Evolutionary conservation across 2,329 filamentous ascomycete genomes (phyloP).

Genomic region (Fusarium drepaniforme): DNA sequence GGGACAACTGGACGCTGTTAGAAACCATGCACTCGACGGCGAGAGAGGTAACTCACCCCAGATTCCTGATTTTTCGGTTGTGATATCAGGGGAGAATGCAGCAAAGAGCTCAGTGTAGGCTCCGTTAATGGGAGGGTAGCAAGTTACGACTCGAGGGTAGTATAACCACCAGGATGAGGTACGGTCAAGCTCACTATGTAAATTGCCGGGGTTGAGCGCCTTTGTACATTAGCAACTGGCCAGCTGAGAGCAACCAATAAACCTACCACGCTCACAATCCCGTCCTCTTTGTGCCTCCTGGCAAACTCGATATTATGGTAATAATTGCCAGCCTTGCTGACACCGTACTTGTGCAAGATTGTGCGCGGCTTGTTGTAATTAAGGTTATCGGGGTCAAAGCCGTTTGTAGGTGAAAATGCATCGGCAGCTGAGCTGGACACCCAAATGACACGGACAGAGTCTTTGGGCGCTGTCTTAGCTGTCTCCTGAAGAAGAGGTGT

Average conservation of each 20-base stretch:
- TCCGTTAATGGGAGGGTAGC: conserved; percentile 50
- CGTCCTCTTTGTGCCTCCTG: conserved; percentile 42
- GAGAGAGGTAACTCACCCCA: conserved; percentile 41
- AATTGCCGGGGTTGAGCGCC: conserved; percentile 42
- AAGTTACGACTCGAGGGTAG: conserved; percentile 27
- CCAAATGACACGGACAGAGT: conserved; percentile 47
- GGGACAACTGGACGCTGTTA: conserved; percentile 43
- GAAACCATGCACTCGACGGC: neutral
- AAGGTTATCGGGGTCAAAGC: conserved; percentile 46
- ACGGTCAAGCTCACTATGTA: conserved; percentile 41
- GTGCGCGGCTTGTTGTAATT: conserved; percentile 42
- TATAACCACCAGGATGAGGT: conserved; percentile 41
- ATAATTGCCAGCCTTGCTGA: conserved; percentile 48
- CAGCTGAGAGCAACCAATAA: fast-evolving
- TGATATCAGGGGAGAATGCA: conserved; percentile 57
- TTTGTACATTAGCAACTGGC: conserved; percentile 2
- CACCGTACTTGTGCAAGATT: conserved; percentile 43
- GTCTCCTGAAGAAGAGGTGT: conserved; percentile 52
- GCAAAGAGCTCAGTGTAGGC: conserved; percentile 64
- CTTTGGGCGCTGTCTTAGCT: conserved; percentile 48
- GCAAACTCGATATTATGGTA: conserved; percentile 48
- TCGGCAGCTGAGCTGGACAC: conserved; percentile 48
- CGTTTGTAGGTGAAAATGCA: conserved; percentile 32
- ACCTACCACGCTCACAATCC: conserved; percentile 43
- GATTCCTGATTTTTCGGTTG: conserved; percentile 49